Evolutionary conservation across 805 yeast genomes (phyloP).

Genomic region (Grigorovia jiainica): DNA sequence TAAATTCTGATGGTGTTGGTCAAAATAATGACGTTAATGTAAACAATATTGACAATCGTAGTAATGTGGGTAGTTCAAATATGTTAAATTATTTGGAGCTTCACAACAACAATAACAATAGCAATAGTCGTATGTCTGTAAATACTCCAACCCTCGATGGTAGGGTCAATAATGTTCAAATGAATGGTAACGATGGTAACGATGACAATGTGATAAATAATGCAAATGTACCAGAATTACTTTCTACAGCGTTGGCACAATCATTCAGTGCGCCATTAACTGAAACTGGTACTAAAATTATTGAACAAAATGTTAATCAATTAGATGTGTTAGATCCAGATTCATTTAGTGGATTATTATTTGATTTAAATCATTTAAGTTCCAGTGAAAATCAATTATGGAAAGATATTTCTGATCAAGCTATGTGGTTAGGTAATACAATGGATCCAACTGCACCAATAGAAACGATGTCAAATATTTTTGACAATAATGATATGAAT

Average conservation of each 20-base stretch:
- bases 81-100: not conserved
- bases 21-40: not conserved
- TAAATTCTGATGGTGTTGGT: not conserved
- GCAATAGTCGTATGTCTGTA: not conserved
- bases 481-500: not conserved
- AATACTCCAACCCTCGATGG: not conserved
- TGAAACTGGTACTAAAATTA: constrained; percentile 11
- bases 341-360: constrained; percentile 27
- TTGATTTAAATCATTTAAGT: constrained; percentile 26
- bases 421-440: constrained; percentile 56
- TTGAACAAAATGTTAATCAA: constrained; percentile 22
- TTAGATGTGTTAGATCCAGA: constrained; percentile 22
- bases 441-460: constrained; percentile 24
- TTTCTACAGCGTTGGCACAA: constrained; percentile 14
- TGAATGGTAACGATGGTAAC: not conserved
- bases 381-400: constrained; percentile 47
- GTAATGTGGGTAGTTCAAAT: not conserved
- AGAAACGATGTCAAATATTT: constrained; percentile 14
- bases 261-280: constrained; percentile 13
- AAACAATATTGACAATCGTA: not conserved
- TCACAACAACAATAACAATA: not conserved
- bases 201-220: not conserved
- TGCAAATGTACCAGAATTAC: constrained; percentile 8
- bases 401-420: constrained; percentile 71
- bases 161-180: not conserved